These are phyloP conservation scores for Fusarium sp. DNA, from an alignment of 2,329 filamentous ascomycete species.

Conservation along the genomic window DNA sequence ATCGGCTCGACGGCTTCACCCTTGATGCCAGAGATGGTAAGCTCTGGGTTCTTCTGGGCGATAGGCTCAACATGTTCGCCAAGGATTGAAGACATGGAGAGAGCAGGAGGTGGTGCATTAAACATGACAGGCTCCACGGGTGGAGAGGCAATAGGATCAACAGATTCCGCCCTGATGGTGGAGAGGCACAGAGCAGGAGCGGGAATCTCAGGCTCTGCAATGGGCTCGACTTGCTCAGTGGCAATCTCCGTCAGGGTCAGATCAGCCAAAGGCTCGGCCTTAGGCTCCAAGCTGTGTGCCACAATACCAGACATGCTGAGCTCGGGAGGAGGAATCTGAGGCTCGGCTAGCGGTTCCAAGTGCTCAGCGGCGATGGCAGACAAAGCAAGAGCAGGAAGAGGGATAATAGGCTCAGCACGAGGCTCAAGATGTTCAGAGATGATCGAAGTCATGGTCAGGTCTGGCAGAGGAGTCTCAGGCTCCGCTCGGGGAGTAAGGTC, in stretches of 20 bases:
- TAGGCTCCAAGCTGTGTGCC: conserved; percentile 50
- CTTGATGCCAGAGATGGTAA: conserved; percentile 40
- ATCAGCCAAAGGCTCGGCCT: conserved; percentile 44
- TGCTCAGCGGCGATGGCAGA: conserved; percentile 45
- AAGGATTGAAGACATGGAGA: conserved; percentile 36
- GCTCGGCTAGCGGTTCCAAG: conserved; percentile 48
- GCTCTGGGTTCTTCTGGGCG: conserved; percentile 26
- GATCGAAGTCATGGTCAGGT: conserved; percentile 48
- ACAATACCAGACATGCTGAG: conserved; percentile 40
- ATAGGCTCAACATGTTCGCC: conserved; percentile 49
- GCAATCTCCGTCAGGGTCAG: conserved; percentile 53
- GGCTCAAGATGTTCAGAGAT: conserved; percentile 49
- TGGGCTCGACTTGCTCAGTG: conserved; percentile 46
- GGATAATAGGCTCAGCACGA: conserved; percentile 43
- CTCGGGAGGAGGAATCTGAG: conserved; percentile 24
- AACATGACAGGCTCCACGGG: conserved; percentile 45
- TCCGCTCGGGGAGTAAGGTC: conserved; percentile 49
- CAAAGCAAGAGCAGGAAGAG: conserved; percentile 45
- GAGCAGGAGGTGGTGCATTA: conserved; percentile 32
- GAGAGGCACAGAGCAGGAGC: conserved; percentile 46
- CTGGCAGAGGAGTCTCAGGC: conserved; percentile 43
- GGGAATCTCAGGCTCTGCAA: conserved; percentile 34
- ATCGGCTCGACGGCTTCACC: conserved; percentile 47
- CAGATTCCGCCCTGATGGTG: conserved; percentile 18
- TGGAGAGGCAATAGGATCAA: conserved; percentile 39